Evolutionary conservation across 208 protist species (phyloP), one percentile per base, ranked within the genome.

Genomic region (Trypanosoma rangeli): DNA sequence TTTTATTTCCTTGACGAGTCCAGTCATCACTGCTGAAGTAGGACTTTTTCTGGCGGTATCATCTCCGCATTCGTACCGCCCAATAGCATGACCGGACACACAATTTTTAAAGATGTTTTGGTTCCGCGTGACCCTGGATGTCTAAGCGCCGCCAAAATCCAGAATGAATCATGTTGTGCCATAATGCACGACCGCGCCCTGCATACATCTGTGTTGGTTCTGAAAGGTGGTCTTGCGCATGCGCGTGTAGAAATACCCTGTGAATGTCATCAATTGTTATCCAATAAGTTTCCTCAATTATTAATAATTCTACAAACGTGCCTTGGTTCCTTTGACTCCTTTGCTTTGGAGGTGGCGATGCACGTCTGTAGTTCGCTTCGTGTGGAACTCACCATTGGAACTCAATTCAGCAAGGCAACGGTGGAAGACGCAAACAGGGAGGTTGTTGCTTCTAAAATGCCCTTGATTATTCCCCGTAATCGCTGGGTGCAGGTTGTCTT

Each of bases 401-500:
- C 90, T 7, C 68, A 86, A 31, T 70, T 91, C 24, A 86, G 73
- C 58, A 72, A 79, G 18, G 76, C 87, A 3, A 62, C 76, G 33
- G 57, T 74, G n/a, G 84, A 86, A 1, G 57, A 73, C 15, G 28
- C 58, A 3, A 64, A 31, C 35, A 76, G 74, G 31, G 80, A 81
- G 7, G 54, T 87, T n/a, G 61, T 79, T 56, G 37, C 69, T 24
- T 78, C 77, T 31, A 84, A 78, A 57, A 70, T 95, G 28, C 90
- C 86, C 1, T 75, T 95, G 3, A 82, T 95, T 42, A 85, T 95
- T 35, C 90, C 90, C 15, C 73, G 87, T 1, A 88, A 80, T 69
- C 73, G 82, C 46, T 95, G 90, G 87, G 87, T 95, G n/a, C 90
- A 95, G 64, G 84, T 93, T 12, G 80, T 95, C 0, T 86, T 95